Evolutionary conservation across 495 filamentous ascomycete species (phyloP), one percentile per base, ranked within the genome.

Genomic region (Hyaloscypha variabilis): DNA sequence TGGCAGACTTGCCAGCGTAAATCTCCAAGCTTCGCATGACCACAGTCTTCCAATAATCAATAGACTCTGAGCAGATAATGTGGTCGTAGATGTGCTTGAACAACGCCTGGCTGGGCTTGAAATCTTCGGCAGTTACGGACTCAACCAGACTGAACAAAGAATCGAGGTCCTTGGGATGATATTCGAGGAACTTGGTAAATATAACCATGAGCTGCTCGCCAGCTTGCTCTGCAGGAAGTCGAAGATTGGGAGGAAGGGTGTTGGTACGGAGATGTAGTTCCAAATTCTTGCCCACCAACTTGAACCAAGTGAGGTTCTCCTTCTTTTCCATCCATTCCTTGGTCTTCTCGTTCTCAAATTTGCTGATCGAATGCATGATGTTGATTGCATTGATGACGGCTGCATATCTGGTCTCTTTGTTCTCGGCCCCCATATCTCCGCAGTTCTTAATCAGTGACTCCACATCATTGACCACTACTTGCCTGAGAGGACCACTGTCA

Each of bases 371-470:
- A 62, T 93, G 84, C 13, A 93, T 85, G 50, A 93, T 81, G 68
- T 96, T 93, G 66, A 98, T 91, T 1, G 90, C 89, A 74, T 97
- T 98, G 72, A 98, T 90, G 24, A 88, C 85, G 31, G 91, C 90
- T 46, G 88, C 85, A 69, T 82, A 89, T 68, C 74, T 78, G 29
- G 82, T 83, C 26, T 91, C 88, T 63, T 87, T 89, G 62, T 83
- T 78, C 56, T 88, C 87, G 8, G 73, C 78, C 26, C 84, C 74
- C 28, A 86, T 77, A 46, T 81, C 84, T 62, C 87, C 87, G 31
- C 90, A 89, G 36, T 84, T 82, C 21, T 85, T 81, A 58, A 85
- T 82, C 49, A 97, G 84, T 8, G 80, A 81, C 21, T 93, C 86
- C 11, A 92, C 83, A 67, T 96, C 91, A 24, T 84, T 82, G 24